Conservation (phyloP, 306 rosid species). For the Vigna hirtella region DNA sequence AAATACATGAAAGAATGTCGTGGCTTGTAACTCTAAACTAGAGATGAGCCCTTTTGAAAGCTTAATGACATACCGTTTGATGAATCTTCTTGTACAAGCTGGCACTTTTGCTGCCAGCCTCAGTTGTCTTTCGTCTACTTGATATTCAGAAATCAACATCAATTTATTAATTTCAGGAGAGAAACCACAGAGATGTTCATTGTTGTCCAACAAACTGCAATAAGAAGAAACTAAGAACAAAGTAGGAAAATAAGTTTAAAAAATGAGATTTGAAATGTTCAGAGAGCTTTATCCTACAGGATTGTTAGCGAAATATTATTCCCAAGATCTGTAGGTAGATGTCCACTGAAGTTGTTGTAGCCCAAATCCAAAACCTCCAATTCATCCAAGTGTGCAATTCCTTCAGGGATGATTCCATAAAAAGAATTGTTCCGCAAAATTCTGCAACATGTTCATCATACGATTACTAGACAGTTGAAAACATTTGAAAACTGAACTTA, state of each 20-base stretch:
- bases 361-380: constrained; percentile 94
- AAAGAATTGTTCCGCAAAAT: constrained; percentile 86
- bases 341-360: constrained; percentile 76
- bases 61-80: constrained; percentile 58
- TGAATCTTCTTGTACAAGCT: constrained; percentile 53
- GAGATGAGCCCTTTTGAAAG: constrained; percentile 40
- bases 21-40: not conserved
- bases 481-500: constrained; percentile 2
- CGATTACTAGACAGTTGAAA: constrained; percentile 41
- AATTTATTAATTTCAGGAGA: constrained; percentile 68
- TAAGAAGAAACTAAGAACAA: constrained; percentile 33
- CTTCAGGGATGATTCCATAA: constrained; percentile 71
- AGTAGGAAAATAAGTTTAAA: constrained; percentile 19
- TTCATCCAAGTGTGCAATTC: constrained; percentile 65
- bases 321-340: constrained; percentile 73
- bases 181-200: constrained; percentile 65
- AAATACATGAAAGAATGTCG: constrained; percentile 24
- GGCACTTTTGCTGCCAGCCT: constrained; percentile 46
- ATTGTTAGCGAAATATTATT: constrained; percentile 64
- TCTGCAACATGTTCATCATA: constrained; percentile 53
- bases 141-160: constrained; percentile 71
- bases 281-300: constrained; percentile 67
- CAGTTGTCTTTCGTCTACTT: constrained; percentile 71
- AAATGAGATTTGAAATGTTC: constrained; percentile 28
- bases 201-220: constrained; percentile 88